phyloP scores from a whole-genome alignment of 2,329 filamentous ascomycete genomes.

The Xylaria digitata region DNA sequence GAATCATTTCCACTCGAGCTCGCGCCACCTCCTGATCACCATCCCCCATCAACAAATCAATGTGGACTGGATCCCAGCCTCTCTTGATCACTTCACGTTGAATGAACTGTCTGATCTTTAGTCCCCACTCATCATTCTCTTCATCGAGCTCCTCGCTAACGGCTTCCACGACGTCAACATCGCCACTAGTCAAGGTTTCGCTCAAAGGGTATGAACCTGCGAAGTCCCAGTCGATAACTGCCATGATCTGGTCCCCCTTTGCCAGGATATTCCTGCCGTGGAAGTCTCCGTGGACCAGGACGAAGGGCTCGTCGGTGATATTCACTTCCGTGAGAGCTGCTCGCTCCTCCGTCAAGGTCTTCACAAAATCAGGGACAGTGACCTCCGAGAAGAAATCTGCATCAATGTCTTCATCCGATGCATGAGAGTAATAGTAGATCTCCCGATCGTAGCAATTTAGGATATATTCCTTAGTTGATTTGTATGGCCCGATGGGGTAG shows the following conservation, averaged over 20 bases:
- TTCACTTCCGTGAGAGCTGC: background rate
- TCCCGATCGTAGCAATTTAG: constrained; percentile 31
- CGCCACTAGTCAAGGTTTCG: constrained; percentile 14
- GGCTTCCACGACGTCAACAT: constrained; percentile 8
- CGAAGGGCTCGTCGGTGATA: constrained; percentile 31
- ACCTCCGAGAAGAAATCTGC: background rate
- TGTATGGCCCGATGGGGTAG: constrained; percentile 32
- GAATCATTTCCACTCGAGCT: constrained; percentile 25
- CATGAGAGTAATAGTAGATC: constrained; percentile 28
- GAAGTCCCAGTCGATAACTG: constrained; percentile 34
- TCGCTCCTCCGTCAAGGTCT: constrained; percentile 8
- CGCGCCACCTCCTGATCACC: constrained; percentile 1
- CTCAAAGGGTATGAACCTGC: constrained; percentile 33
- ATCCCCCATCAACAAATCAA: constrained; percentile 18
- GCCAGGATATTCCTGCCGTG: constrained; percentile 32
- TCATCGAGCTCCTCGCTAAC: constrained; percentile 11
- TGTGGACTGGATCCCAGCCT: constrained; percentile 7
- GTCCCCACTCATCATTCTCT: constrained; percentile 11
- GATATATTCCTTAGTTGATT: constrained; percentile 32
- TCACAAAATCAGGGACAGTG: background rate
- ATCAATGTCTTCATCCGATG: constrained; percentile 23
- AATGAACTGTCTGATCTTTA: constrained; percentile 9
- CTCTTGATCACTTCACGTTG: background rate
- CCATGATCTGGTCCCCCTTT: constrained; percentile 11
- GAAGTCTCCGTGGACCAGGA: constrained; percentile 32